Percentiles rank a stretch among this genome's conserved stretches.
Evolutionary conservation across 148 eudicot genomes (phyloP).

Genomic region (Agrostemma githago): DNA sequence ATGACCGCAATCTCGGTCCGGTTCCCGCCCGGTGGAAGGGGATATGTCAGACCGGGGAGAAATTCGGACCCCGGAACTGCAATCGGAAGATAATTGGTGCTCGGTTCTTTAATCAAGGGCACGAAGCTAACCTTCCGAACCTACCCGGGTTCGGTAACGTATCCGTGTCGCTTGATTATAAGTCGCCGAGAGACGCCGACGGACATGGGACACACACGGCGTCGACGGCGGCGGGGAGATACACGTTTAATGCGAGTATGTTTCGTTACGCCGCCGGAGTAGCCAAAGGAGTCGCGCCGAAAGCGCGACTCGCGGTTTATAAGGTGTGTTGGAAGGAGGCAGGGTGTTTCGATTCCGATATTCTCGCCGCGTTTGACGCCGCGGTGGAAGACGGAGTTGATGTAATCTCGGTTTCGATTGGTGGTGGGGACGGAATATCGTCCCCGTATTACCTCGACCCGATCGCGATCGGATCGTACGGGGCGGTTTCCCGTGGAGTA

Average conservation of each 20-base stretch:
- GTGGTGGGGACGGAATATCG: constrained; percentile 91
- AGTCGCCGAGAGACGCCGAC: constrained; percentile 81
- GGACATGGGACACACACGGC: constrained; percentile 99
- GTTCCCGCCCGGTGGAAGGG: constrained; percentile 78
- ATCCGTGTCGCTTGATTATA: constrained; percentile 36
- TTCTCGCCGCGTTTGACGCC: constrained; percentile 80
- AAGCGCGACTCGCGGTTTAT: constrained; percentile 75
- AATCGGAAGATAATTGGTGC: constrained; percentile 81
- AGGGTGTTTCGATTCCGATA: constrained; percentile 93
- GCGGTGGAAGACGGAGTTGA: constrained; percentile 88
- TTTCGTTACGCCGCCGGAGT: constrained; percentile 76
- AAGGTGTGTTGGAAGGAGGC: constrained; percentile 90
- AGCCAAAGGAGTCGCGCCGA: constrained; percentile 96
- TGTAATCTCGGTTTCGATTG: constrained; percentile 83
- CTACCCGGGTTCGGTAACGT: constrained; percentile 23
- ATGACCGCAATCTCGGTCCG: constrained; percentile 75
- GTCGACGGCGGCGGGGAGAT: constrained; percentile 85
- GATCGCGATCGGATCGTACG: constrained; percentile 89
- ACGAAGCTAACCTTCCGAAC: constrained; percentile 48
- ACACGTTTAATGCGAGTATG: constrained; percentile 70
- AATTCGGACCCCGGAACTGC: constrained; percentile 42
- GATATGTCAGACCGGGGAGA: constrained; percentile 51
- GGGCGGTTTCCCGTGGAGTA: constrained; percentile 74
- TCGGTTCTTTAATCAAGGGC: constrained; percentile 70
- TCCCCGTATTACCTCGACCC: constrained; percentile 97